These are phyloP conservation scores for Pezicula radicicola DNA, from an alignment of 2,329 filamentous ascomycete genomes.

Conservation along the genomic window DNA sequence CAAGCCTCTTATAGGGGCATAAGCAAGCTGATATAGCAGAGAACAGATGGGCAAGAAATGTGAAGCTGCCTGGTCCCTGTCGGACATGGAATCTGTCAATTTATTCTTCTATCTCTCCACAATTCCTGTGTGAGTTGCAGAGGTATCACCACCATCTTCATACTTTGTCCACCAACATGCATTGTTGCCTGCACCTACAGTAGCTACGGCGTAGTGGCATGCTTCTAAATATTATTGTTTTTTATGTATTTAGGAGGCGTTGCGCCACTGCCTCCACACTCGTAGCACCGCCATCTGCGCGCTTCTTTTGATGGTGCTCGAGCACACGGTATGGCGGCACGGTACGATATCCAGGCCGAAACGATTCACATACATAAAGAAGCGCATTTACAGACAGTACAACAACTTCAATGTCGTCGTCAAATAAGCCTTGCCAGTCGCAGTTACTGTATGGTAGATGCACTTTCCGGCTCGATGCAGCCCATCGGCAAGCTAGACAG, in stretches of 20 bases:
- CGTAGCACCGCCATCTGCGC: background rate
- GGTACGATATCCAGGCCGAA: background rate
- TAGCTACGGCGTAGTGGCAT: background rate
- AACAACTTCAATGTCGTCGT: no score
- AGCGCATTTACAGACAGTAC: no score
- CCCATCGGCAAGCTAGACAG: no score
- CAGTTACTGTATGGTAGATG: no score
- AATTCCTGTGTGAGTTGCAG: slow-evolving; percentile 5
- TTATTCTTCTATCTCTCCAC: slow-evolving; percentile 4
- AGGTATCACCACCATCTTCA: background rate
- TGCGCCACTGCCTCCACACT: no score
- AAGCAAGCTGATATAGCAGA: slow-evolving; percentile 3
- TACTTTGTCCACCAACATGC: slow-evolving; percentile 1
- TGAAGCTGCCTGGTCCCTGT: background rate
- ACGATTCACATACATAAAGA: no score
- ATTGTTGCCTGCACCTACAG: slow-evolving; percentile 4
- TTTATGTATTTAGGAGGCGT: no score
- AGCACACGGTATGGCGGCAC: background rate
- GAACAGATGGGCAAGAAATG: slow-evolving; percentile 2
- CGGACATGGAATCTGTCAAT: slow-evolving; percentile 2
- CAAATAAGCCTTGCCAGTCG: no score
- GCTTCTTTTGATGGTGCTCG: background rate
- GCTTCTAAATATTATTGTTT: slow-evolving; percentile 3
- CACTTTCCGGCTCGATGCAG: no score
- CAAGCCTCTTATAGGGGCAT: slow-evolving; percentile 3